Evolutionary conservation across 108 stramenopile genomes (phyloP), one percentile per base, ranked within the genome.

Genomic region (Cyclotella kingstonii): DNA sequence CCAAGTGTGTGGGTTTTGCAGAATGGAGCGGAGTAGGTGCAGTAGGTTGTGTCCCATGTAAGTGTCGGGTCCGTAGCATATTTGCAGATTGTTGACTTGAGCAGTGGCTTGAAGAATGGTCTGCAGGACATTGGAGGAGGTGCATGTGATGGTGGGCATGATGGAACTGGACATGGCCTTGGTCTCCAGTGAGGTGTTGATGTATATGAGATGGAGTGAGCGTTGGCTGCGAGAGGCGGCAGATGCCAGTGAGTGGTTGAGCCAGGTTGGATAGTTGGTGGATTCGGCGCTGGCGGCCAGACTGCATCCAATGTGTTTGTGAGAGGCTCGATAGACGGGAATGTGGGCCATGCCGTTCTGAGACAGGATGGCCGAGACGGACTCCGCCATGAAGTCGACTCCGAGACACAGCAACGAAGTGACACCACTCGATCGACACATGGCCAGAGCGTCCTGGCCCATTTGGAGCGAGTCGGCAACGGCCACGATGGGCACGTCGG

Each of bases 381-480:
- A 79, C 70, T 97, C 96, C 17, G 84, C 64, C 96, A 97, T 97
- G 76, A 97, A 97, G 74, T 97, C 96, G 10, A 97, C 96, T 2
- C 96, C 96, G 26, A 97, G 81, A 55, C 93, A 94, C 23, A 87
- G 81, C 36, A 97, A 70, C 48, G 79, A 43, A 2, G 47, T 52
- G 2, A 74, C 86, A 4, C 68, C 66, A 22, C 49, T 63, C 17
- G 80, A 41, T 11, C 51, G 49, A 57, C 85, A 88, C 96, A 97
- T 97, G 46, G 66, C 64, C 0, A 91, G 92, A 17, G 96, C 96
- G 39, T 89, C 75, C 51, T 97, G 95, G 29, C 96, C 96, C 96
- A 97, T 97, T 41, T 84, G 88, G 4, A 97, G 77, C 6, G 94
- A 93, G 76, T 97, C 96, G 47, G 94, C 94, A 50, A 97, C 90